phyloP scores from a whole-genome alignment of 768 basidiomycete species.

The Hypholoma sublateritium region DNA sequence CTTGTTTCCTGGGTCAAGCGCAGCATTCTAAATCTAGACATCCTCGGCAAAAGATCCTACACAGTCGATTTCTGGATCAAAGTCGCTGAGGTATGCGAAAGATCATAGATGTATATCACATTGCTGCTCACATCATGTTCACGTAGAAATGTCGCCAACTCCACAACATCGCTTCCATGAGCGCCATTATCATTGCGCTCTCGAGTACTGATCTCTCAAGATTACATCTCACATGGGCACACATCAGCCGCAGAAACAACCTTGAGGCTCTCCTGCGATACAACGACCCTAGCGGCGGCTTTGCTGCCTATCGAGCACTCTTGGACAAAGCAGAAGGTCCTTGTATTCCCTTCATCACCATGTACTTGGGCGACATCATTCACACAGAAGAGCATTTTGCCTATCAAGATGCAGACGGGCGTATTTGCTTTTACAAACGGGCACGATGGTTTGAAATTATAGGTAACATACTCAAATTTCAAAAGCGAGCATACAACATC shows the following conservation, averaged over 20 bases:
- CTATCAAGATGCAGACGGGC: constrained; percentile 33
- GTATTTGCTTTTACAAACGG: constrained; percentile 54
- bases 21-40: constrained; percentile 55
- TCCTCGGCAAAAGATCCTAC: constrained; percentile 52
- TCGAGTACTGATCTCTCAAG: constrained; percentile 57
- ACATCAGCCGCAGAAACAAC: constrained; percentile 48
- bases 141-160: constrained; percentile 62
- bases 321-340: constrained; percentile 50
- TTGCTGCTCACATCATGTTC: neutral
- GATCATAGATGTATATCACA: neutral
- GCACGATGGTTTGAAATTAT: constrained; percentile 58
- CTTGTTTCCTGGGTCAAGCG: constrained; percentile 66
- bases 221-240: constrained; percentile 67
- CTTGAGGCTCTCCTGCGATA: constrained; percentile 53
- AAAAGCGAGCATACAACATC: constrained; percentile 49
- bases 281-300: constrained; percentile 60
- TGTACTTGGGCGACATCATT: constrained; percentile 61
- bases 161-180: constrained; percentile 69
- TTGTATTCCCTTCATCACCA: constrained; percentile 68
- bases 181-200: constrained; percentile 63
- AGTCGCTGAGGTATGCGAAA: constrained; percentile 64
- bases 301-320: constrained; percentile 52
- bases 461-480: constrained; percentile 55
- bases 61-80: constrained; percentile 74
- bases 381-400: constrained; percentile 52